These are phyloP conservation scores for Wickerhamiella brachini DNA, from an alignment of 805 yeast genomes.

Conservation along the genomic window DNA sequence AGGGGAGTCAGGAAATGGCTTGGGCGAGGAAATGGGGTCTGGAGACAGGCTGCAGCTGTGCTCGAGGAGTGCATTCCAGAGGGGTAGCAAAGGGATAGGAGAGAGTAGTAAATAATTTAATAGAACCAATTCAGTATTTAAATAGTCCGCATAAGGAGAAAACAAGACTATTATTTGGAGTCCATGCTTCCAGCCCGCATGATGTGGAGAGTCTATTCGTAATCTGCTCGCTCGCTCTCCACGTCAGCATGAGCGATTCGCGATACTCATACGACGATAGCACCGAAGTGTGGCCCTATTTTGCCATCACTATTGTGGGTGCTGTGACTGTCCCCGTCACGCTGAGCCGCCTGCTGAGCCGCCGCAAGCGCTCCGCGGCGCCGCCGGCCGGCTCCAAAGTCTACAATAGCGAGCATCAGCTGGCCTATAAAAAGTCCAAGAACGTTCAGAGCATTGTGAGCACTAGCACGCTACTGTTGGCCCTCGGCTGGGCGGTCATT, in stretches of 20 bases:
- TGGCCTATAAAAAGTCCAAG: conserved; percentile 20
- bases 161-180: too few species aligned
- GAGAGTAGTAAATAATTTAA: too few species aligned
- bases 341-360: conserved; percentile 23
- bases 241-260: conserved; percentile 32
- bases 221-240: background rate
- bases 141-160: too few species aligned
- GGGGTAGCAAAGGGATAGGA: too few species aligned
- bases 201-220: background rate
- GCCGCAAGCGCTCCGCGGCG: background rate
- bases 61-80: too few species aligned
- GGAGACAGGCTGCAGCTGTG: too few species aligned
- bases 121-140: too few species aligned
- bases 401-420: background rate
- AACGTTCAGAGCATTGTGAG: conserved; percentile 18
- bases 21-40: too few species aligned
- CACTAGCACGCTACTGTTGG: conserved; percentile 19
- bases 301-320: conserved; percentile 56
- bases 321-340: conserved; percentile 59
- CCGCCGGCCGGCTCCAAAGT: background rate
- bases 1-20: too few species aligned
- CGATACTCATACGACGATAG: conserved; percentile 75
- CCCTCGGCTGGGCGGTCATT: conserved; percentile 50
- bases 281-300: conserved; percentile 89
- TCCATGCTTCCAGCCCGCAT: background rate